Base-by-base conservation (phyloP, 768 basidiomycete species). In the Agrocybe pediades region DNA sequence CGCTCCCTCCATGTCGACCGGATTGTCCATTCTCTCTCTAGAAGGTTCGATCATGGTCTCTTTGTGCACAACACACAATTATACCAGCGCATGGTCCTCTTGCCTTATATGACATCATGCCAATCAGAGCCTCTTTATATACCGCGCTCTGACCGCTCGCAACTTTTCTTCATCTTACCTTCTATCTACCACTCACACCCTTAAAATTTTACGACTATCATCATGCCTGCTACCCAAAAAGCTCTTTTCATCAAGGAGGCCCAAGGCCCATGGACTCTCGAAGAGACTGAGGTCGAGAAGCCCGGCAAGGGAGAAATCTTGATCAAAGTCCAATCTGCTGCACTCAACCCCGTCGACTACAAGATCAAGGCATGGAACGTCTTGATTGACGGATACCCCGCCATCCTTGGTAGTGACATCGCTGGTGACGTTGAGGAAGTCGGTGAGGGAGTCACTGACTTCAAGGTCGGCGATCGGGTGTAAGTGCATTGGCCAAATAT, bases 391-490 rank as follows among this genome's bases (percentile, higher is more conserved):
- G 57, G 70, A 16, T 83, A 66, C 56, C 83, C 79, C 6, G 72
- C 71, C 2, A 67, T 83, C 0, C 54, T 78, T 2, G 83, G 83
- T 1, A 66, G 61, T 9, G 82, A 85, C 43, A 71, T 72, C 29
- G 77, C 83, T 26, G 84, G 84, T 6, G 72, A 75, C 2, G 75
- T 85, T 13, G 74, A 74, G 24, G 72, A 69, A 36, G 69, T 84
- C 41, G 83, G 83, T 1, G 74, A 76, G 46, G 77, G 75, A 0
- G 82, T 85, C 6, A 71, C 70, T 16, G 65, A 68, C 25, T 77
- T 83, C 63, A 70, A 76, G 49, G 70, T 71, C 24, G 82, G 82
- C 1, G 81, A 84, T 61, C 68, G 74, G 62, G 80, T 85, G 79
- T 81, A 62, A 59, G 77, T 61, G 41, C 15, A 30, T 41, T 33